These are phyloP conservation scores for Candida tammaniensis DNA, from an alignment of 805 yeast genomes.

Conservation along the genomic window DNA sequence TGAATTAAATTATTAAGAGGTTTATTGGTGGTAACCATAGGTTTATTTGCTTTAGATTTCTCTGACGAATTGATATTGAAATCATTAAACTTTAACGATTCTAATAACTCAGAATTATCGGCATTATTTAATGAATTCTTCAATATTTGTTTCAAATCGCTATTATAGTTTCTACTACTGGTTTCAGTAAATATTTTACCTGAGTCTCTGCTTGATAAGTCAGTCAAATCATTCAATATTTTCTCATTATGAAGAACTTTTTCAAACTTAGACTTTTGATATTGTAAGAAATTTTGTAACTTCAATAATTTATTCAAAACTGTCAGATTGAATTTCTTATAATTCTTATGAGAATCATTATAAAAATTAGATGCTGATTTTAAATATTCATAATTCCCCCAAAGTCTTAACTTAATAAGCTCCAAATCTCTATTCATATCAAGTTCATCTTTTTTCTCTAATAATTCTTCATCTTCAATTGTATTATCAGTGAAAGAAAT, in stretches of 20 bases:
- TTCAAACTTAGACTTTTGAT: conserved; percentile 28
- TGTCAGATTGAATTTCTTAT: conserved; percentile 27
- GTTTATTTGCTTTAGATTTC: too few relatives aligned
- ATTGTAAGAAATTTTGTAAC: conserved; percentile 36
- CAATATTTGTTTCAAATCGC: conserved; percentile 28
- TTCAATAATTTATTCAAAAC: conserved; percentile 36
- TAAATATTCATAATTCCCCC: conserved; percentile 30
- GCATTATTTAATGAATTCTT: conserved; percentile 6
- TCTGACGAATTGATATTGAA: conserved; percentile 4
- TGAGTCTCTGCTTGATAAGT: conserved; percentile 19
- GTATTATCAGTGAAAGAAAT: conserved; percentile 15
- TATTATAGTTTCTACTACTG: conserved; percentile 25
- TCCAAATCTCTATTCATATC: conserved; percentile 30
- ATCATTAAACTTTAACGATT: conserved; percentile 9
- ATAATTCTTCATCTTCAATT: conserved; percentile 29
- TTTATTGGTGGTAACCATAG: conserved; percentile 4
- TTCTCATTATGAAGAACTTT: conserved; percentile 15
- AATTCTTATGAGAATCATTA: conserved; percentile 34
- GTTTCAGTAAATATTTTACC: conserved; percentile 17
- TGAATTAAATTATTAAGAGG: neutral
- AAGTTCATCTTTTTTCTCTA: conserved; percentile 15
- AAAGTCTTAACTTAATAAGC: conserved; percentile 29
- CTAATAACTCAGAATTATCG: conserved; percentile 5
- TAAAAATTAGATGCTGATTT: conserved; percentile 31
- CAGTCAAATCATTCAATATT: conserved; percentile 16